Conservation (phyloP, 306 rosid genomes). For the Glycine tomentella region DNA sequence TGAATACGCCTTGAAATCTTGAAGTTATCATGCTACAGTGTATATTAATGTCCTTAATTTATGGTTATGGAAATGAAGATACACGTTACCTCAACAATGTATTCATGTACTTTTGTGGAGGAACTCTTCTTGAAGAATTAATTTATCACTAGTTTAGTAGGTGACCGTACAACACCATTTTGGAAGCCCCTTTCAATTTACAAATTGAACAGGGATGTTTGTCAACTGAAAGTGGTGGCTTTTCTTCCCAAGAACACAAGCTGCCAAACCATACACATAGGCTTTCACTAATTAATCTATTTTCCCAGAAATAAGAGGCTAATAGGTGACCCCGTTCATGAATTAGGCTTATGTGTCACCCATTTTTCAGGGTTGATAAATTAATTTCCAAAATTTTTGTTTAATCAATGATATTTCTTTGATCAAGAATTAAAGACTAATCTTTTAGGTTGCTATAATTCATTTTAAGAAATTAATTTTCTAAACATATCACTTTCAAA, state of each 20-base stretch:
- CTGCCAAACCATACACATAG: background rate
- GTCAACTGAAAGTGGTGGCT: background rate
- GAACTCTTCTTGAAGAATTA: conserved; percentile 4
- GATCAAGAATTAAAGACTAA: too few relatives aligned
- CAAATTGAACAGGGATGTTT: conserved; percentile 6
- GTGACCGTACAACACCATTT: conserved; percentile 29
- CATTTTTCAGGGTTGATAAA: background rate
- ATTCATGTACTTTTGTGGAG: conserved; percentile 40
- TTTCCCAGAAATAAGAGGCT: conserved; percentile 15
- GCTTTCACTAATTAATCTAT: conserved; percentile 5
- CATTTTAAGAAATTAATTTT: too few relatives aligned
- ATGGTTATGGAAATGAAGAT: conserved; percentile 6
- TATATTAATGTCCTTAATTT: conserved; percentile 9
- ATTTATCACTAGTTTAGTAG: conserved; percentile 17
- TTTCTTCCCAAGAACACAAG: background rate
- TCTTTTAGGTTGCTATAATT: too few relatives aligned
- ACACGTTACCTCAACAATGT: conserved; percentile 17
- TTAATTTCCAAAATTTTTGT: too few relatives aligned
- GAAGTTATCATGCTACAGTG: conserved; percentile 15
- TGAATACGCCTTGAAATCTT: background rate
- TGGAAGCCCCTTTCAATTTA: too few relatives aligned
- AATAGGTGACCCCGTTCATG: background rate
- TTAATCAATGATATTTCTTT: too few relatives aligned
- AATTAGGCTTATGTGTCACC: background rate
- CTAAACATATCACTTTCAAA: too few relatives aligned